Conservation (phyloP, 129 eudicot genomes). For the Rutidosis leptorrhynchoides region DNA sequence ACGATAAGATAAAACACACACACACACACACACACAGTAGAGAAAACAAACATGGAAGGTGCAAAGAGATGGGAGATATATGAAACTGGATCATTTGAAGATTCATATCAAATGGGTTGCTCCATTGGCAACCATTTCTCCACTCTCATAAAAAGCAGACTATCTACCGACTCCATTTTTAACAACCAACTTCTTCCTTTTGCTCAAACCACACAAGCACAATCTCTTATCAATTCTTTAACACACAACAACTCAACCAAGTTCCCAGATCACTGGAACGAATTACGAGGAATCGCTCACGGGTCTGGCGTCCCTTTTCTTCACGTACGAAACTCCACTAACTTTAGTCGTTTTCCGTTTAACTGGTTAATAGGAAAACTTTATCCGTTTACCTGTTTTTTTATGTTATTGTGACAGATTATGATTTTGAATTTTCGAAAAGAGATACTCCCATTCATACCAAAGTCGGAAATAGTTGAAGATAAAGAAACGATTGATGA, state of each 20-base stretch:
- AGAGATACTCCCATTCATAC: conserved; percentile 74
- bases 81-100: conserved; percentile 72
- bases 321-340: conserved; percentile 40
- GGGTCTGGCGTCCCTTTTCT: conserved; percentile 76
- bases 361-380: too few relatives aligned
- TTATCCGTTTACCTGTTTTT: too few relatives aligned
- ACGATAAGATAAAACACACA: conserved; percentile 32
- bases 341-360: neutral
- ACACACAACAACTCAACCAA: conserved; percentile 40
- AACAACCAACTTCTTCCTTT: conserved; percentile 79
- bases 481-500: conserved; percentile 54
- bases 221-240: conserved; percentile 49
- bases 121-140: conserved; percentile 72
- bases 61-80: conserved; percentile 35
- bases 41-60: conserved; percentile 29
- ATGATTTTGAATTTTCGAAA: conserved; percentile 83
- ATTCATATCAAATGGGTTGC: conserved; percentile 59
- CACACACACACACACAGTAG: neutral
- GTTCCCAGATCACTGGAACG: conserved; percentile 81
- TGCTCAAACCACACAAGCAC: conserved; percentile 46
- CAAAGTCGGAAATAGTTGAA: conserved; percentile 22
- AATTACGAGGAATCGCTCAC: conserved; percentile 68
- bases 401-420: conserved; percentile 39
- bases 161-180: conserved; percentile 69
- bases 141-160: conserved; percentile 56